Base-by-base conservation (phyloP, 768 basidiomycete genomes). In the Psilocybe subaeruginosa region DNA sequence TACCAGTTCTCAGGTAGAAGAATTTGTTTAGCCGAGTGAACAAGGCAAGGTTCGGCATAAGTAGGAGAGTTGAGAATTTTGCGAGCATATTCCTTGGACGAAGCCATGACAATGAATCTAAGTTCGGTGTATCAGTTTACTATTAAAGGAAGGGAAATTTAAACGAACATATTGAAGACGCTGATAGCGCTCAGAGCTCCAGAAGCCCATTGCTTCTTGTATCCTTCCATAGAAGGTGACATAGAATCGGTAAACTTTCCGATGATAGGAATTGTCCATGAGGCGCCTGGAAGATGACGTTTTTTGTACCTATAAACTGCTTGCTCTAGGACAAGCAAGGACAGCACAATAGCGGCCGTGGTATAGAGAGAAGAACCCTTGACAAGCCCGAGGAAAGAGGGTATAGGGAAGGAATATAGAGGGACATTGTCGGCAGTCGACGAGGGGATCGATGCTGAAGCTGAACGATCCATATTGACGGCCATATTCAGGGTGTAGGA, bases 61-160 rank as follows among this genome's bases (percentile, higher is more conserved):
- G 77, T 84, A 0, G 97, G 97, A 4, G 95, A 95, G 80, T 99
- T 98, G 72, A 99, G 80, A 67, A 99, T 96, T 77, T 97, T 98
- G 70, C 97, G 91, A 9, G 96, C 80, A 75, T 87, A 94, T 66
- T 97, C 90, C 69, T 95, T 99, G 3, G 92, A 89, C 7, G 97
- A 93, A 23, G 95, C 95, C 87, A 99, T 96, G 70, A 99, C 97
- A 71, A 99, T 99, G 76, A 98, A 99, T 68, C 97, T 99, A 17
- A 17, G 71, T 46, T 27, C 35, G 12, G 41, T 49, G 23, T 65
- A 57, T 69, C 48, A 53, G 23, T 37, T 8, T 6, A 55, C n/a
- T 14, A 48, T 37, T 19, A 29, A 41, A 35, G 35, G 17, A 37
- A 37, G 43, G 35, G 45, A 56, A 39, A 54, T 43, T 14, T 43